A percentile compares a stretch with the other conserved stretches of the same genome.
Conservation (phyloP, 805 yeast genomes). For the Lipomyces starkeyi region DNA sequence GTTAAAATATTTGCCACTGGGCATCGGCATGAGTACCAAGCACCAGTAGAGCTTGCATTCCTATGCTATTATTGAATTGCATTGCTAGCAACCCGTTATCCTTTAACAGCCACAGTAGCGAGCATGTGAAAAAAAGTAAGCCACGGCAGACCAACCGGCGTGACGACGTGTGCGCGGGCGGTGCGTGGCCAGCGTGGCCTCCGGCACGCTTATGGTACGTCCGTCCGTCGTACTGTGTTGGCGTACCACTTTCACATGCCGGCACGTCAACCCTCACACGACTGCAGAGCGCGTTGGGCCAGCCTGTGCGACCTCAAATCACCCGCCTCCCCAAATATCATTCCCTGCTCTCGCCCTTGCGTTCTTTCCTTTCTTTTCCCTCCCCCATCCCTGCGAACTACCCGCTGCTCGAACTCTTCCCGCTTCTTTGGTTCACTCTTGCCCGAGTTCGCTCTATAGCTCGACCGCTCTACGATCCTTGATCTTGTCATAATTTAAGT, state of each 20-base stretch:
- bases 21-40: no score
- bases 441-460: neutral
- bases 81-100: no score
- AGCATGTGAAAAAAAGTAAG: neutral
- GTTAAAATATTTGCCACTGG: no score
- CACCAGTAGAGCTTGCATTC: no score
- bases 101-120: no score
- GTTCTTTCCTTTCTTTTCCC: conserved; percentile 6
- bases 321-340: conserved; percentile 4
- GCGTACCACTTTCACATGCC: conserved; percentile 21
- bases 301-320: neutral
- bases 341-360: conserved; percentile 7
- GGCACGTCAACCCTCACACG: conserved; percentile 1
- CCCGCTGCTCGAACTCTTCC: conserved; percentile 4
- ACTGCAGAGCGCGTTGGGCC: neutral
- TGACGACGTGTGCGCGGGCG: conserved; percentile 2
- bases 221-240: neutral
- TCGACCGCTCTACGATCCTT: conserved; percentile 4
- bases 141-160: neutral
- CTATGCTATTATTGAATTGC: no score
- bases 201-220: neutral
- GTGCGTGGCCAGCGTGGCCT: neutral
- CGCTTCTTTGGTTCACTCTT: neutral
- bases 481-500: conserved; percentile 2
- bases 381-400: neutral